Evolutionary conservation across 1,284 basidiomycete species (phyloP).

Genomic region (Ceratobasidium sp.): DNA sequence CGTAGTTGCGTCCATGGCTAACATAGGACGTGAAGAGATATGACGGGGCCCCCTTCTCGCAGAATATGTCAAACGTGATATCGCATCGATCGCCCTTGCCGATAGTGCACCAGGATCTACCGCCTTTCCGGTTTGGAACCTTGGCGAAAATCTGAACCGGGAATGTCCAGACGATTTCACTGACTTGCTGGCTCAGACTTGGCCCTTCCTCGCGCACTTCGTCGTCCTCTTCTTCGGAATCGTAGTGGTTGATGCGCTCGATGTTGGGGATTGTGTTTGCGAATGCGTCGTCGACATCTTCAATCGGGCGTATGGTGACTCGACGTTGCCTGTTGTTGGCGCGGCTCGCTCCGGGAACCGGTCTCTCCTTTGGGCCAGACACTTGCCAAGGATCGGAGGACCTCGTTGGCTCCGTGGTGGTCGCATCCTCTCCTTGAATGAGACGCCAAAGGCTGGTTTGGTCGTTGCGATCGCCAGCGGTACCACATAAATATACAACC

Average conservation of each 20-base stretch:
- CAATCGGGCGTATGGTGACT: no score
- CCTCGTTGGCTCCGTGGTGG: neutral
- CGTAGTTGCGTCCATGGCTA: neutral
- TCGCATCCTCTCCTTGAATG: neutral
- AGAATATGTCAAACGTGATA: neutral
- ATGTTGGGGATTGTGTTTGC: neutral
- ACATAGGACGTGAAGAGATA: neutral
- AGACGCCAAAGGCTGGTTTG: neutral
- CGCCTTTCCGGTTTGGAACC: neutral
- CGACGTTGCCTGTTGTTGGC: no score
- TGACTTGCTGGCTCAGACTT: neutral
- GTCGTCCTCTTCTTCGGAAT: neutral
- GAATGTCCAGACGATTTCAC: neutral
- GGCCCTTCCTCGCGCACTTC: neutral
- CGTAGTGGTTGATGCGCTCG: neutral
- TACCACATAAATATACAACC: constrained; percentile 6
- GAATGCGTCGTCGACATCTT: neutral
- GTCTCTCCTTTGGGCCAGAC: no score
- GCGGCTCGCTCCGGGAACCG: no score
- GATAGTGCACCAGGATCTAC: neutral
- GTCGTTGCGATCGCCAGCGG: neutral
- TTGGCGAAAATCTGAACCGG: constrained; percentile 1
- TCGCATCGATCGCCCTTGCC: neutral
- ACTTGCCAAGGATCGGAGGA: no score
- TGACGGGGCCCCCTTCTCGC: neutral